Evolutionary conservation across 2,329 filamentous ascomycete genomes (phyloP), one percentile per base, ranked within the genome.

Genomic region (Diaporthe sp.): DNA sequence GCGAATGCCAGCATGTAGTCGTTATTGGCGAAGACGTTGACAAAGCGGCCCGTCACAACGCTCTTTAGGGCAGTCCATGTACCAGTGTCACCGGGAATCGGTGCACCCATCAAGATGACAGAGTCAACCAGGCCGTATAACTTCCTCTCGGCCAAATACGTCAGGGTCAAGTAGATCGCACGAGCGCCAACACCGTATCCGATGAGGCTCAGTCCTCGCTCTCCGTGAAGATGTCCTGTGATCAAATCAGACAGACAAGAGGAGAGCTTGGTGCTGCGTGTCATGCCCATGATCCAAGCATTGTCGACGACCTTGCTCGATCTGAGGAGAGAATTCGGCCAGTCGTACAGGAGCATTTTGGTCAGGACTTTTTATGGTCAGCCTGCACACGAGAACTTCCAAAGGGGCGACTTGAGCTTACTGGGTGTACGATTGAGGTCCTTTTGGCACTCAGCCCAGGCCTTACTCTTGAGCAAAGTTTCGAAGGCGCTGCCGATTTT

Each of bases 1-100:
- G 98, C 87, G 82, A 98, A 98, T 0, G 92, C 95, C 3, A 98
- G 91, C 34, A 98, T 92, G 78, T 95, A 95, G 83, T 98, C 96
- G 62, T 95, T 94, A 71, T 93, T 92, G 0, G 94, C 97, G 82
- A 93, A 98, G 4, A 97, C 95, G 79, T 98, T 98, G 81, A 98
- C 89, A n/a, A 98, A 87, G 31, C 95, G 91, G 0, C 96, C 95
- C 55, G 92, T 90, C 5, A 98, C 95, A 3, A 96, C 94, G 75
- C 91, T 93, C 77, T 94, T 92, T 81, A 98, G 89, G 8, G 91
- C 88, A 39, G 93, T 88, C 96, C 96, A 98, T 72, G 94, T 92
- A 10, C 89, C 87, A 2, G 89, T 89, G 31, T 93, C 90, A 1
- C 94, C 92, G 0, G 96, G 95, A 8, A 93, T 92, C 0, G 96